Percentiles rank a stretch among this genome's conserved stretches.
These are phyloP conservation scores for Xylariaceae sp. DNA, from an alignment of 2,329 filamentous ascomycete genomes.

Conservation along the genomic window DNA sequence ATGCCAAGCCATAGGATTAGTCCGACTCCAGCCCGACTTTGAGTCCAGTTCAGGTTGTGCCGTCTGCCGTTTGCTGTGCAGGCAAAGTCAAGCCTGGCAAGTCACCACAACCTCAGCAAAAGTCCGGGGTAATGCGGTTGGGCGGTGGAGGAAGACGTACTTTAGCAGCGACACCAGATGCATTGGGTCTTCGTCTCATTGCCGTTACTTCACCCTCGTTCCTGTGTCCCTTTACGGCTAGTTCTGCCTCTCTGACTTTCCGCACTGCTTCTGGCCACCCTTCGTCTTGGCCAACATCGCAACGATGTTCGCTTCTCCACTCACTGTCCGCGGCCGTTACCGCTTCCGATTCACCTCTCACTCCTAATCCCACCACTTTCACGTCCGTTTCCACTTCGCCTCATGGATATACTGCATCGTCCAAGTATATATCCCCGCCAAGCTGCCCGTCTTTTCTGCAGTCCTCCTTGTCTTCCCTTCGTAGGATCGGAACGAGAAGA, in stretches of 20 bases:
- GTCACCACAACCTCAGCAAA: constrained; percentile 6
- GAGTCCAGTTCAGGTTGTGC: no score
- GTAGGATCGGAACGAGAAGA: no score
- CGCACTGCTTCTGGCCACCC: background rate
- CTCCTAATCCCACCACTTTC: no score
- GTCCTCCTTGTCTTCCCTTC: background rate
- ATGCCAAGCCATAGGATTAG: no score
- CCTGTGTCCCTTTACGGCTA: background rate
- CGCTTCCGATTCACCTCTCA: no score
- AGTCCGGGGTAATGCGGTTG: constrained; percentile 22
- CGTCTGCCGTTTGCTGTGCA: no score
- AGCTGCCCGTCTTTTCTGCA: background rate
- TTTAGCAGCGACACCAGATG: background rate
- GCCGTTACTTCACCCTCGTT: background rate
- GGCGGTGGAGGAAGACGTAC: constrained; percentile 16
- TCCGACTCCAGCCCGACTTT: no score
- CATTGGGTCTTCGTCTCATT: background rate
- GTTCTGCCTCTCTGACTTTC: background rate
- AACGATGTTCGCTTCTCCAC: background rate
- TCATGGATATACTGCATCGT: no score
- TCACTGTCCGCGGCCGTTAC: background rate
- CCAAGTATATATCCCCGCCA: background rate
- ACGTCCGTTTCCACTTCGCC: no score
- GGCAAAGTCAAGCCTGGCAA: constrained; percentile 5
- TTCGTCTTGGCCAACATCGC: background rate